Evolutionary conservation across 495 filamentous ascomycete genomes (phyloP).

Genomic region (Hypoxylon rickii): DNA sequence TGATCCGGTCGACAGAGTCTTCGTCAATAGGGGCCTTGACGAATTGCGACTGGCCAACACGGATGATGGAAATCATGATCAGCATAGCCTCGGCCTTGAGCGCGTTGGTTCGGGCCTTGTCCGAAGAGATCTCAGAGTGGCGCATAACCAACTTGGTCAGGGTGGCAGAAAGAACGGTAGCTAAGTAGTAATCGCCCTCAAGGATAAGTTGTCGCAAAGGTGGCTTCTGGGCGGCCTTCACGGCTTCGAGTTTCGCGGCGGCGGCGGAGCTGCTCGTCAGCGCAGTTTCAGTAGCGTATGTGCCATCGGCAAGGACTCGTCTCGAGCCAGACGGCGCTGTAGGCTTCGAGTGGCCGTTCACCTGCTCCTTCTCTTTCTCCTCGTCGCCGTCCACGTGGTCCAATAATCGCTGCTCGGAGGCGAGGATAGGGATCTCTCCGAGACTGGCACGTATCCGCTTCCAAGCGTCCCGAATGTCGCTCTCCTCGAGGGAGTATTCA

Average conservation of each 20-base stretch:
- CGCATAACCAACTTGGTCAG: constrained; percentile 98
- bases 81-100: constrained; percentile 97
- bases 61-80: constrained; percentile 98
- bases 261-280: constrained; percentile 89
- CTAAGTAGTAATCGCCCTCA: constrained; percentile 97
- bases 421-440: constrained; percentile 96
- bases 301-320: constrained; percentile 93
- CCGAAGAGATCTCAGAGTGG: constrained; percentile 90
- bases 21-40: constrained; percentile 98
- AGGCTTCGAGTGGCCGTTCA: constrained; percentile 79
- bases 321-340: constrained; percentile 80
- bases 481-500: constrained; percentile 92
- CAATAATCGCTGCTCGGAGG: constrained; percentile 89
- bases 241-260: constrained; percentile 90
- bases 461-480: constrained; percentile 95
- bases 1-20: constrained; percentile 95
- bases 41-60: constrained; percentile 96
- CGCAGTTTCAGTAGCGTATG: constrained; percentile 95
- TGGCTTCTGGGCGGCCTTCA: constrained; percentile 96
- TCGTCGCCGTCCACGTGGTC: constrained; percentile 62
- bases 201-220: constrained; percentile 93
- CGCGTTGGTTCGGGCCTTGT: constrained; percentile 86
- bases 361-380: constrained; percentile 69
- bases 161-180: constrained; percentile 89
- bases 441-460: constrained; percentile 92